Evolutionary conservation across 768 basidiomycete genomes (phyloP).

Genomic region (Mycena olivaceomarginata): DNA sequence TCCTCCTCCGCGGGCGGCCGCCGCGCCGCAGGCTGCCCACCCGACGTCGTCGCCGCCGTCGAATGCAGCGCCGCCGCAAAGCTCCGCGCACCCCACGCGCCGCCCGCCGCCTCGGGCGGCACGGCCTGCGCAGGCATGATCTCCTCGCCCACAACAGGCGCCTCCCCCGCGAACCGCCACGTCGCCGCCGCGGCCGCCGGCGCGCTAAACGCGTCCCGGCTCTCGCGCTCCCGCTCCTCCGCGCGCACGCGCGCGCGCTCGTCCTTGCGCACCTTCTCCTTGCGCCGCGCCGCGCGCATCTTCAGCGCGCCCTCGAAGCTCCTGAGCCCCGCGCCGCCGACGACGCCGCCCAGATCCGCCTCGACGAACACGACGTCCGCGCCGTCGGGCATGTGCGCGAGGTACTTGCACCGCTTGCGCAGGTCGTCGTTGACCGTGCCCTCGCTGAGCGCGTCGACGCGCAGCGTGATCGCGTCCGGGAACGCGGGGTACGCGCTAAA

Average conservation of each 20-base stretch:
- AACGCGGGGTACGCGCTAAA: constrained; percentile 89
- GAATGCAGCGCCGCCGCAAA: constrained; percentile 89
- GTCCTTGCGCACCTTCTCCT: constrained; percentile 91
- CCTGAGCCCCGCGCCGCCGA: constrained; percentile 83
- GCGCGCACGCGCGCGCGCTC: constrained; percentile 88
- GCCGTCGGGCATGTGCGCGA: constrained; percentile 93
- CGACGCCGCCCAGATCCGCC: constrained; percentile 86
- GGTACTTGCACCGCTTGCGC: constrained; percentile 96
- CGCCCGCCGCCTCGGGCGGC: constrained; percentile 53
- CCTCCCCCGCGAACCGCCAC: constrained; percentile 47
- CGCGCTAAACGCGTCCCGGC: constrained; percentile 52
- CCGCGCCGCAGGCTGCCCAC: constrained; percentile 51
- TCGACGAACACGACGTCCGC: constrained; percentile 97
- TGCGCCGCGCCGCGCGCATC: constrained; percentile 81
- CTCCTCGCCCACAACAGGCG: constrained; percentile 50
- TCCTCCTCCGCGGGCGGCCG: constrained; percentile 57
- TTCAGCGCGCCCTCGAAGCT: constrained; percentile 91
- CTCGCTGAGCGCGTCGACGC: constrained; percentile 86
- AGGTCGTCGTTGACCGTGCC: constrained; percentile 94
- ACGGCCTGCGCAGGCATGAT: constrained; percentile 49
- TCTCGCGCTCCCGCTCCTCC: constrained; percentile 86
- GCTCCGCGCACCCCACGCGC: constrained; percentile 88
- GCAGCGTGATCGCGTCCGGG: constrained; percentile 87
- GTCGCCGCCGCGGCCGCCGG: constrained; percentile 37
- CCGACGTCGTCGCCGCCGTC: constrained; percentile 51